Conservation (phyloP, 2,329 filamentous ascomycete genomes). For the Mariannaea sp. region DNA sequence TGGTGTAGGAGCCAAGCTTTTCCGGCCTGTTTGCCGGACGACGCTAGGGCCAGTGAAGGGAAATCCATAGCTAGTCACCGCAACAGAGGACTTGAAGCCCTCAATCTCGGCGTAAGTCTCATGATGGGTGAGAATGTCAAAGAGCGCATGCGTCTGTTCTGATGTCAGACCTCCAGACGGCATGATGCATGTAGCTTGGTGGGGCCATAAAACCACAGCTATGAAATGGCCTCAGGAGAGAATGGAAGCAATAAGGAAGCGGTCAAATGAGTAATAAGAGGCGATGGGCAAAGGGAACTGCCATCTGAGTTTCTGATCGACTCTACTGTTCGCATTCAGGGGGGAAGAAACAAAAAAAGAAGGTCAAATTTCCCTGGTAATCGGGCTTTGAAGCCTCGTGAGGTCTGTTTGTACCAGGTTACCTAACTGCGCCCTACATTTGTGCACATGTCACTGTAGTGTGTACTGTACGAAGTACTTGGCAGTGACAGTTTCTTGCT, state of each 20-base stretch:
- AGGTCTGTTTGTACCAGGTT: neutral
- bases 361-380: no score
- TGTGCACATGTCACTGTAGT: no score
- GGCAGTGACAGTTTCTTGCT: no score
- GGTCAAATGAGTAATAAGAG: neutral
- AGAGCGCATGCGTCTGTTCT: slow-evolving; percentile 57
- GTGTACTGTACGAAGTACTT: no score
- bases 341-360: no score
- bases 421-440: neutral
- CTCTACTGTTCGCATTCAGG: no score
- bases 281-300: neutral
- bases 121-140: slow-evolving; percentile 64
- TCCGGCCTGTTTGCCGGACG: slow-evolving; percentile 19
- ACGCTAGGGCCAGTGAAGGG: slow-evolving; percentile 58
- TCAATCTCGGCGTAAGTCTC: slow-evolving; percentile 71
- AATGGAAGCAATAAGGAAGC: neutral
- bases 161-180: slow-evolving; percentile 36
- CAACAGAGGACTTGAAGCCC: slow-evolving; percentile 67
- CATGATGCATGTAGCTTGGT: slow-evolving; percentile 27
- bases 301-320: neutral
- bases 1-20: slow-evolving; percentile 34
- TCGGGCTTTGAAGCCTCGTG: no score
- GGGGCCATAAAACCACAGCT: slow-evolving; percentile 22
- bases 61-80: slow-evolving; percentile 70
- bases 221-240: neutral